These are phyloP conservation scores for Penicillium canariense DNA, from an alignment of 495 filamentous ascomycete genomes.

Conservation along the genomic window DNA sequence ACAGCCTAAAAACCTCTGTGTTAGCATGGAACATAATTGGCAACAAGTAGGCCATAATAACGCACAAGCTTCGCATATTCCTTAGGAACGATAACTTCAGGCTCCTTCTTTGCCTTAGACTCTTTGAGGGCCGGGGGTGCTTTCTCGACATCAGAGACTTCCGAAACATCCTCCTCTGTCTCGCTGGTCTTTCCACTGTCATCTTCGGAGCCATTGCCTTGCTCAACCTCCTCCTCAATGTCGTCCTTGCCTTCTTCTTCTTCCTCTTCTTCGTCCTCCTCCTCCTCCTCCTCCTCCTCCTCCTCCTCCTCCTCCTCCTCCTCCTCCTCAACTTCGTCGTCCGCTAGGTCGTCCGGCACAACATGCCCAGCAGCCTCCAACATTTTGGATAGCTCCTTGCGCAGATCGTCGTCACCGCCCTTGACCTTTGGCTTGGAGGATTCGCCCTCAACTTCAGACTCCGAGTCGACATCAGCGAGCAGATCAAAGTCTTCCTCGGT, in stretches of 20 bases:
- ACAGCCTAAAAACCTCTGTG: constrained; percentile 53
- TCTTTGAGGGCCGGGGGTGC: constrained; percentile 11
- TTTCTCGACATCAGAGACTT: constrained; percentile 26
- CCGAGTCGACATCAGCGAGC: constrained; percentile 59
- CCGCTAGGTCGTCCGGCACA: constrained; percentile 41
- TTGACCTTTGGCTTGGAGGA: constrained; percentile 25
- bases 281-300: constrained; percentile 28
- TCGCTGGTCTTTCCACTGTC: constrained; percentile 32
- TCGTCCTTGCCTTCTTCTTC: constrained; percentile 41
- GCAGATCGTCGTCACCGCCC: constrained; percentile 35
- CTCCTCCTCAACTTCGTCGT: constrained; percentile 48
- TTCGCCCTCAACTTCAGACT: constrained; percentile 53
- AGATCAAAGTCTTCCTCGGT: constrained; percentile 72
- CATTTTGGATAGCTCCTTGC: constrained; percentile 45
- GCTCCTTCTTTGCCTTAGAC: constrained; percentile 5
- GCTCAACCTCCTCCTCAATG: constrained; percentile 22
- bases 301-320: constrained; percentile 29
- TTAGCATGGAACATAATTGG: constrained; percentile 20
- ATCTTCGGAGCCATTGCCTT: constrained; percentile 41
- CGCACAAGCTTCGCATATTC: constrained; percentile 46
- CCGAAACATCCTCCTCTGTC: constrained; percentile 19
- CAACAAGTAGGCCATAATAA: background rate
- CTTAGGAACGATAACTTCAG: constrained; percentile 32
- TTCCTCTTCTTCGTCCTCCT: constrained; percentile 21
- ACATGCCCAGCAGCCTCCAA: constrained; percentile 44